Base-by-base conservation (phyloP, 495 filamentous ascomycete species). In the Trichoderma asperelloides region DNA sequence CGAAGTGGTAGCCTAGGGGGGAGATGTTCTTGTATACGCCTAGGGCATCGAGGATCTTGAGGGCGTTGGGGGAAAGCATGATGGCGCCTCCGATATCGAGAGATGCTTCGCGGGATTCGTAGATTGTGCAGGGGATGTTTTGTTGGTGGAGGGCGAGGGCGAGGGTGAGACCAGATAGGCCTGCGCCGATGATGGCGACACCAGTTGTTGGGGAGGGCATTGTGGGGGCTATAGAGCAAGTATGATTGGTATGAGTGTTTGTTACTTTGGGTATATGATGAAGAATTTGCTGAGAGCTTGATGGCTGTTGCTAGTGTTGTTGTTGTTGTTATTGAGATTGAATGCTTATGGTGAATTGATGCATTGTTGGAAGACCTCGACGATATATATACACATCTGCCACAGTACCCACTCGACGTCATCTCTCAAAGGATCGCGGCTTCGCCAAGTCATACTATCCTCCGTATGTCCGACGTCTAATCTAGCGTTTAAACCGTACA, bases 11-110 rank as follows among this genome's bases (percentile, higher is more conserved):
- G 6, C 69, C 65, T 1, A 69, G 65, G 25, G 62, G 21, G 0
- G 41, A 72, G 55, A 84, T 69, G 13, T 72, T 75, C 5, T 76
- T 57, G 71, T 82, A 85, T 21, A 81, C 71, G n/a, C 74, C 80
- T 0, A 84, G 55, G 11, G 63, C 51, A 55, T 85, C 79, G 7
- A 86, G 77, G 27, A 84, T 71, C 21, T 76, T 78, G 13, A 85
- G 72, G 5, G 80, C 81, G 63, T 86, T 85, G 57, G 83, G 79
- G 0, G 80, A 81, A 41, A 85, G 78, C 78, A 81, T 82, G 57
- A 86, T 71, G 7, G 80, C 84, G 4, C 84, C 84, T 9, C 78
- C 81, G 51, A 78, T 72, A 49, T 74, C 72, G 37, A 73, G 71
- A 16, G 73, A 71, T 0, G 74, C 76, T 1, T 23, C 21, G 9